phyloP scores from a whole-genome alignment of 768 basidiomycete species.

The Melanogaster broomeanus region DNA sequence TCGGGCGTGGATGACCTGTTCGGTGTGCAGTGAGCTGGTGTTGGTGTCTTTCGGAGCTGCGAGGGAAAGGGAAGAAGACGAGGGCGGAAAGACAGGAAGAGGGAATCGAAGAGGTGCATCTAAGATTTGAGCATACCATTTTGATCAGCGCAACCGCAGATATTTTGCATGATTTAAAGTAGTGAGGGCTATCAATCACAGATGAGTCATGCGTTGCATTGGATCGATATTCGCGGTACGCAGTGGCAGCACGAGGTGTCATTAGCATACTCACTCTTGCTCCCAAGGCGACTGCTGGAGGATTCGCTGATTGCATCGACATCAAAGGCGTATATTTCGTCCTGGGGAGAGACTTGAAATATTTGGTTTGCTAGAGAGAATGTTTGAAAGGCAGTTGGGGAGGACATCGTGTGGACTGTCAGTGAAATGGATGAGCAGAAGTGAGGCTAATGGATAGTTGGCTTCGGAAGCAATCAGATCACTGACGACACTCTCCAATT shows the following conservation, averaged over 20 bases:
- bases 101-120: neutral
- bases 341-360: conserved; percentile 67
- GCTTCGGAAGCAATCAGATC: too few species aligned
- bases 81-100: conserved; percentile 3
- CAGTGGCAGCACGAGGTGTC: conserved; percentile 1
- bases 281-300: conserved; percentile 79
- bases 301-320: conserved; percentile 63
- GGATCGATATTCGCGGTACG: neutral
- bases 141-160: conserved; percentile 95
- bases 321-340: conserved; percentile 80
- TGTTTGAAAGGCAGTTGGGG: conserved; percentile 66
- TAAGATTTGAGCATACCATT: conserved; percentile 57
- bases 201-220: neutral
- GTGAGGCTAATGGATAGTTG: too few species aligned
- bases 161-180: conserved; percentile 91
- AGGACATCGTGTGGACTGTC: conserved; percentile 39
- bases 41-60: neutral
- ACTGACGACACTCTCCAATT: too few species aligned
- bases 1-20: conserved; percentile 94
- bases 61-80: conserved; percentile 3
- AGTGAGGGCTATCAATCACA: conserved; percentile 56
- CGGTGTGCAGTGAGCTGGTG: neutral
- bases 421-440: too few species aligned
- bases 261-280: conserved; percentile 63
- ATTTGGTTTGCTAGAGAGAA: conserved; percentile 76